Conservation (phyloP, 2,329 filamentous ascomycete species). For the Metarhizium sp. region DNA sequence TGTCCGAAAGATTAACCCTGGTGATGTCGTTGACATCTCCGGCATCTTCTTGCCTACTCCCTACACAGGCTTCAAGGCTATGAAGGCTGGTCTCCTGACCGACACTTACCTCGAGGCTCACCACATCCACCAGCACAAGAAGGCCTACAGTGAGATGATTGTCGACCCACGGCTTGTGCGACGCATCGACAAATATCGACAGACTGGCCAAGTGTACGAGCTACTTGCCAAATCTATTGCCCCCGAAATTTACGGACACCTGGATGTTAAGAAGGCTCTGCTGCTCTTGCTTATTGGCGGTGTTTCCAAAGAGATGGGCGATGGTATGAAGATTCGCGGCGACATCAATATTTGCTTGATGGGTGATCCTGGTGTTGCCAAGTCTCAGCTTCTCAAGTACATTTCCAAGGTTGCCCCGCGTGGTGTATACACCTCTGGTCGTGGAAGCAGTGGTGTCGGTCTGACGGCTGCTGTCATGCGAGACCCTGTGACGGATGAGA, state of each 20-base stretch:
- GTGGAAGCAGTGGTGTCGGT: conserved; percentile 74
- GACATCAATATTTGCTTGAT: conserved; percentile 98
- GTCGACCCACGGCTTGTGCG: conserved; percentile 72
- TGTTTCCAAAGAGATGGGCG: conserved; percentile 92
- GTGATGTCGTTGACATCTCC: conserved; percentile 86
- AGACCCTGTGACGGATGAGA: conserved; percentile 74
- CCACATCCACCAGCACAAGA: conserved; percentile 91
- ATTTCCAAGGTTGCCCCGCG: conserved; percentile 96
- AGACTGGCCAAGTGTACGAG: conserved; percentile 89
- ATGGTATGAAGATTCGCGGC: conserved; percentile 97
- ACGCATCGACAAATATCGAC: conserved; percentile 76
- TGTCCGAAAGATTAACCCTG: conserved; percentile 80
- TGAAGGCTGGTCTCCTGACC: conserved; percentile 89
- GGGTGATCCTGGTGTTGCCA: conserved; percentile 99
- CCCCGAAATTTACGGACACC: conserved; percentile 91
- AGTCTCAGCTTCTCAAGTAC: conserved; percentile 96
- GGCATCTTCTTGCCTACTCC: conserved; percentile 95
- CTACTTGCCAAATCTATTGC: conserved; percentile 93
- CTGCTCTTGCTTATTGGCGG: conserved; percentile 92
- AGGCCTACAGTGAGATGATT: conserved; percentile 87
- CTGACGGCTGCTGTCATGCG: conserved; percentile 77
- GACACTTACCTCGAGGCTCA: conserved; percentile 97
- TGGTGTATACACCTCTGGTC: conserved; percentile 75
- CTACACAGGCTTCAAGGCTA: conserved; percentile 98
- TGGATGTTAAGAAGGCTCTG: conserved; percentile 96